Conservation (phyloP, 331 rosid genomes). For the Dryas integrifolia region DNA sequence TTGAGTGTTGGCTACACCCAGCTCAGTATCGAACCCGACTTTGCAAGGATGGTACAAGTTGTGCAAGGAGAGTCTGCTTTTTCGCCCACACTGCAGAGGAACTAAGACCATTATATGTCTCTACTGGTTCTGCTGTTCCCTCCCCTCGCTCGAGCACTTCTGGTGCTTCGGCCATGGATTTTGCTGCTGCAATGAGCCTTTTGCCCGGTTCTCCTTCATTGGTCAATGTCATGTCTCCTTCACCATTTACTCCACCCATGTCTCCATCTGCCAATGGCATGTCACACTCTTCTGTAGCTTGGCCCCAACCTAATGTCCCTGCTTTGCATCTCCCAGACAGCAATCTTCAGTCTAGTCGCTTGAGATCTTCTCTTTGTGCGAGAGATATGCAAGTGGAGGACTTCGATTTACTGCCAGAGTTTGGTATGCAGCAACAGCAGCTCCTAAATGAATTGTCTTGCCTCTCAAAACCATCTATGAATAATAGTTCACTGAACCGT, state of each 20-base stretch:
- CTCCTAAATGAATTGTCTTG: conserved; percentile 66
- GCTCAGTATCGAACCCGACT: conserved; percentile 90
- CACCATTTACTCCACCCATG: conserved; percentile 87
- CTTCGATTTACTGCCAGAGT: conserved; percentile 65
- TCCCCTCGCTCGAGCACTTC: conserved; percentile 77
- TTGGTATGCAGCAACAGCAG: conserved; percentile 77
- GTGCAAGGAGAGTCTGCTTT: conserved; percentile 88
- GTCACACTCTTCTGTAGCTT: conserved; percentile 59
- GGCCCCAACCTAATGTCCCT: conserved; percentile 96
- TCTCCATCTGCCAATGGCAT: conserved; percentile 86
- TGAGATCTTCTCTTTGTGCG: conserved; percentile 83
- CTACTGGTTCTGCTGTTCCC: conserved; percentile 95
- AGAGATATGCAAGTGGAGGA: conserved; percentile 71
- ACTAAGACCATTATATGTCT: conserved; percentile 84
- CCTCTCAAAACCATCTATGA: conserved; percentile 58
- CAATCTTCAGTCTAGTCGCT: conserved; percentile 78
- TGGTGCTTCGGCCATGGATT: conserved; percentile 71
- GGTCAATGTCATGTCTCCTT: conserved; percentile 66
- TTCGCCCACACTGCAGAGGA: conserved; percentile 89
- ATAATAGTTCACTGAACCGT: conserved; percentile 60
- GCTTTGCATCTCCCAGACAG: conserved; percentile 88
- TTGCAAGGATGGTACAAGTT: conserved; percentile 82
- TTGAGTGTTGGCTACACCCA: conserved; percentile 97
- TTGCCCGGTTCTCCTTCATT: conserved; percentile 91
- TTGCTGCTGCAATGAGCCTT: conserved; percentile 84